Evolutionary conservation across 2,329 filamentous ascomycete species (phyloP).

Genomic region (Colletotrichum sp.): DNA sequence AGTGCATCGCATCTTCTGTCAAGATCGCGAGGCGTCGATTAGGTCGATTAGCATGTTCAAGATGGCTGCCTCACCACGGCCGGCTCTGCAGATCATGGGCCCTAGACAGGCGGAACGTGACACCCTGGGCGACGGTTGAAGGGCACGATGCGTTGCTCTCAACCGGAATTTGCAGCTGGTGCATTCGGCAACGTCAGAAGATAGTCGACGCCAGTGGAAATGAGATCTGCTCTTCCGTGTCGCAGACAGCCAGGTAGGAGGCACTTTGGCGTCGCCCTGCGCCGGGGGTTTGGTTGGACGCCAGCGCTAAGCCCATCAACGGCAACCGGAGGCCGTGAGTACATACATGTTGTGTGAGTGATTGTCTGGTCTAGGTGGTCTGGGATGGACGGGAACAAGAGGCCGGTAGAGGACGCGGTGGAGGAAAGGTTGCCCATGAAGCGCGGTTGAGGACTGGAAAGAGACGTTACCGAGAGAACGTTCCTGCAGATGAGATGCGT

Average conservation of each 20-base stretch:
- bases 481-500: constrained; percentile 1
- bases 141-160: not conserved
- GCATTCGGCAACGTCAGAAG: constrained; percentile 7
- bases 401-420: not conserved
- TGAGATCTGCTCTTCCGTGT: constrained; percentile 11
- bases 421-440: not conserved
- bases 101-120: not conserved
- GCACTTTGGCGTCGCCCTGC: not conserved
- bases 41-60: not conserved
- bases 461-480: constrained; percentile 19
- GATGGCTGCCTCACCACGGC: not conserved
- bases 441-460: constrained; percentile 4
- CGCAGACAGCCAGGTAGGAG: not conserved
- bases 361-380: constrained; percentile 3
- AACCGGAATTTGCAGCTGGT: not conserved
- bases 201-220: not conserved
- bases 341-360: not conserved
- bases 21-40: not conserved
- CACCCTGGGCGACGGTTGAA: not conserved
- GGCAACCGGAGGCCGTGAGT: not conserved
- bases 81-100: constrained; percentile 2
- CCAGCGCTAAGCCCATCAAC: not conserved
- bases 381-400: constrained; percentile 15
- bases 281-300: constrained; percentile 1
- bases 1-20: not conserved